Conservation (phyloP, 495 filamentous ascomycete species). For the Pyrenula aspistea region DNA sequence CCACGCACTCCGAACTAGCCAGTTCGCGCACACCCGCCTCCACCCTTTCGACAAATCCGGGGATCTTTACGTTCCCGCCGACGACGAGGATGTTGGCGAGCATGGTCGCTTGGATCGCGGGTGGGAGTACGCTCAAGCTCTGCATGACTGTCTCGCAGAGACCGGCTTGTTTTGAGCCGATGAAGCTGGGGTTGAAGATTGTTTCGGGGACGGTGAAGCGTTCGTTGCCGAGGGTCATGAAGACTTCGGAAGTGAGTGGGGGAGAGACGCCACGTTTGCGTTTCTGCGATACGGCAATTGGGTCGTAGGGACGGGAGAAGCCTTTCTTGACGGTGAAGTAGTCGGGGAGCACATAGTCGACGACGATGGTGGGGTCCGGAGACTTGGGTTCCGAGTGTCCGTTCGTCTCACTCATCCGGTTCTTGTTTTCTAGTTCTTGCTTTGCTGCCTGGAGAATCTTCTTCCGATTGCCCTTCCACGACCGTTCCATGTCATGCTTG, state of each 20-base stretch:
- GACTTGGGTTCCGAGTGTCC: constrained; percentile 16
- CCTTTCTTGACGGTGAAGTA: constrained; percentile 68
- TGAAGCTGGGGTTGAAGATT: constrained; percentile 73
- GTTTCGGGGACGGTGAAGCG: constrained; percentile 85
- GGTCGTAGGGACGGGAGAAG: constrained; percentile 64
- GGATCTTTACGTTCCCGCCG: constrained; percentile 70
- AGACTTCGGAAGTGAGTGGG: constrained; percentile 28
- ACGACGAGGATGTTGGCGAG: constrained; percentile 82
- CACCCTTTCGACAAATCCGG: constrained; percentile 74
- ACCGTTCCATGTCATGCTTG: constrained; percentile 61
- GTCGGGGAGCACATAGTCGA: constrained; percentile 90
- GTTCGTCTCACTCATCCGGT: constrained; percentile 14
- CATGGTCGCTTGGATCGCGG: constrained; percentile 63
- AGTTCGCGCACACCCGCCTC: constrained; percentile 59
- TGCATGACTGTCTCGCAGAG: constrained; percentile 73
- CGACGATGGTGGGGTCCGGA: constrained; percentile 56
- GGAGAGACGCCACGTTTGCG: constrained; percentile 34
- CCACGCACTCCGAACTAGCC: constrained; percentile 63
- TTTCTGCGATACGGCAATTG: constrained; percentile 43
- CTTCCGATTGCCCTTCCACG: constrained; percentile 65
- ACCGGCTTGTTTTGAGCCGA: constrained; percentile 78
- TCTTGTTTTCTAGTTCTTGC: neutral
- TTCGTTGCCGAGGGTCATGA: constrained; percentile 80
- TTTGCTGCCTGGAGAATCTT: neutral
- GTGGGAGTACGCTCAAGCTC: constrained; percentile 61